phyloP scores from a whole-genome alignment of 208 protist species.

The Trypanosomatidae sp. region DNA sequence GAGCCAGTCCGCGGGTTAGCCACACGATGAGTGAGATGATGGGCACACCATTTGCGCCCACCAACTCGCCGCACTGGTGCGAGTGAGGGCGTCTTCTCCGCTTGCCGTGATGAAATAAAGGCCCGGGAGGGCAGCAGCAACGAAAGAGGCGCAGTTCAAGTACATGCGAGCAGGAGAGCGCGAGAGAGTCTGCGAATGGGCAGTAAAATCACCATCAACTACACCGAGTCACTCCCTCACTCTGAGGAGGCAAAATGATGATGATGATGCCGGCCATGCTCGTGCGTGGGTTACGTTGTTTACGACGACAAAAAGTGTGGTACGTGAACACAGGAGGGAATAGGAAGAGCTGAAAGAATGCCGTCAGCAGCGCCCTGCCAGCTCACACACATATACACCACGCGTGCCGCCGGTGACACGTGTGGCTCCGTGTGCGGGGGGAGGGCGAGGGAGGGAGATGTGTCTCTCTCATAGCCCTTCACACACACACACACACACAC shows the following conservation, averaged over 20 bases:
- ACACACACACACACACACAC: not conserved
- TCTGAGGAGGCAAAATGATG: not conserved
- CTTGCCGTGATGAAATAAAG: not conserved
- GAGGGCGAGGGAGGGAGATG: not conserved
- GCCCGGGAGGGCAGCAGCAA: not conserved
- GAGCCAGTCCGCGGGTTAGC: not conserved
- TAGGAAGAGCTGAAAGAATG: not conserved
- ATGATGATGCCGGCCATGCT: not conserved
- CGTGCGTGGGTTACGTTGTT: not conserved
- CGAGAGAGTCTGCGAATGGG: not conserved
- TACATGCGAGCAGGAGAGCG: not conserved
- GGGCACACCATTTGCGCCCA: not conserved
- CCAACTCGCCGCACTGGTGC: not conserved
- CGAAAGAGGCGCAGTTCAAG: not conserved
- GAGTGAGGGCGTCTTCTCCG: not conserved
- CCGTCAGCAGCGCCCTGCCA: not conserved
- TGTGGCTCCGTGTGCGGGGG: not conserved
- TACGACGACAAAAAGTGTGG: not conserved
- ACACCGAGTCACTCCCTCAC: not conserved
- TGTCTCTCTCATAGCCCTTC: not conserved
- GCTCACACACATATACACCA: not conserved
- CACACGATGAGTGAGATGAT: not conserved
- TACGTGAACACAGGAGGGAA: not conserved
- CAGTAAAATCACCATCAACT: not conserved
- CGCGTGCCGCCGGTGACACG: not conserved